Conservation (phyloP, 108 stramenopile genomes). For the Nitzschia sp. region DNA sequence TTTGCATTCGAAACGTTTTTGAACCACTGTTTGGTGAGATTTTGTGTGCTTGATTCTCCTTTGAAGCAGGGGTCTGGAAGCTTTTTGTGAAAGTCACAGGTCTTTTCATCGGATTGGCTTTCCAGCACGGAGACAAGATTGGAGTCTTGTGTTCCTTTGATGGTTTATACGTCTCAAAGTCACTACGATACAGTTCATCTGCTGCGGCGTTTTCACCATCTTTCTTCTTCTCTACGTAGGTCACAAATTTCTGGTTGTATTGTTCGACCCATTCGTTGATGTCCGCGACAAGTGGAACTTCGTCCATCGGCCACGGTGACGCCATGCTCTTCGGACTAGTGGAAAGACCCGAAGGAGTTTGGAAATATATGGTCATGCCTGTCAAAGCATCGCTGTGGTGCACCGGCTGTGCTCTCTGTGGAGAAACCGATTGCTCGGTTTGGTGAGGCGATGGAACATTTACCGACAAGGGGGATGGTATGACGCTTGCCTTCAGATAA, state of each 20-base stretch:
- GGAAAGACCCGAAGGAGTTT: background rate
- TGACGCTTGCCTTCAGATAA: too few species aligned
- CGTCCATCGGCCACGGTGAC: too few species aligned
- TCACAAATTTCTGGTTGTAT: background rate
- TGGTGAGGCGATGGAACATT: too few species aligned
- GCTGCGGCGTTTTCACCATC: background rate
- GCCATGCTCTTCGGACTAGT: too few species aligned
- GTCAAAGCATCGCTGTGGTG: slow-evolving; percentile 6
- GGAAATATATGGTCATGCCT: slow-evolving; percentile 17
- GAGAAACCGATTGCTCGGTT: too few species aligned
- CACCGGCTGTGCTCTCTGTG: too few species aligned
- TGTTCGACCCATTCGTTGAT: slow-evolving; percentile 1
- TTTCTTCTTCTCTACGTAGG: background rate
- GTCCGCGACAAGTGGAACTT: too few species aligned
- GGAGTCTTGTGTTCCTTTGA: background rate
- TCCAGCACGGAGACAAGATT: background rate
- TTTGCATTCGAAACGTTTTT: slow-evolving; percentile 14
- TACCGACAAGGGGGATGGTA: too few species aligned
- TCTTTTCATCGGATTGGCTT: background rate
- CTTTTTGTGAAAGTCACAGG: background rate
- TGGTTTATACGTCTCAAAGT: background rate
- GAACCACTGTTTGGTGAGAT: slow-evolving; percentile 4
- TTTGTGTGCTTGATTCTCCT: slow-evolving; percentile 6
- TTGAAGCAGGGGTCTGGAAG: background rate
- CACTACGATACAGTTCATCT: background rate